Evolutionary conservation across 306 rosid species (phyloP).

Genomic region (Vicia faba): DNA sequence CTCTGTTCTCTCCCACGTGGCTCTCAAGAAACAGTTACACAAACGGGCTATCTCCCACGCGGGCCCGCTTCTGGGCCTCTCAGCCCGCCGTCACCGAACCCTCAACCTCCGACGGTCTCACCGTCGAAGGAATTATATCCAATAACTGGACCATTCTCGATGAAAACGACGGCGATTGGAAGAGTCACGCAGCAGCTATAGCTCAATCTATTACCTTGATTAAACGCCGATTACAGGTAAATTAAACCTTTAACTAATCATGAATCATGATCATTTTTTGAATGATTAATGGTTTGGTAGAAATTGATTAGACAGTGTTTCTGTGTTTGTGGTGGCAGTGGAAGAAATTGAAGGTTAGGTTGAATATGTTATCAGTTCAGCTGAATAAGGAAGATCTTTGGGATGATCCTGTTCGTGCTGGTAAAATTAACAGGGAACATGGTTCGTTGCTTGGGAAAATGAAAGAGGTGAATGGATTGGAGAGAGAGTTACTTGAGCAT

Average conservation of each 20-base stretch:
- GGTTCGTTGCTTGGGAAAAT: conserved; percentile 82
- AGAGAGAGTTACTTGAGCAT: conserved; percentile 81
- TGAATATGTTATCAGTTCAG: conserved; percentile 64
- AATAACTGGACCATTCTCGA: conserved; percentile 66
- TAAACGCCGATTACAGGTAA: conserved; percentile 84
- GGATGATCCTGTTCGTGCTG: conserved; percentile 79
- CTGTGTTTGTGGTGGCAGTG: conserved; percentile 68
- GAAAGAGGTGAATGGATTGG: conserved; percentile 81
- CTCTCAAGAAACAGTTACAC: conserved; percentile 21
- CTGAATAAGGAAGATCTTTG: conserved; percentile 73
- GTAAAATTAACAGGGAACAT: conserved; percentile 82
- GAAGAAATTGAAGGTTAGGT: conserved; percentile 73
- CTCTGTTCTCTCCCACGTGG: conserved; percentile 15
- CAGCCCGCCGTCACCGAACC: conserved; percentile 49
- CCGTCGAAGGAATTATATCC: conserved; percentile 64
- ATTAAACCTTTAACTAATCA: not conserved
- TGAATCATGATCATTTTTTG: not conserved
- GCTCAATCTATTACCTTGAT: conserved; percentile 82
- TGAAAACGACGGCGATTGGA: conserved; percentile 81
- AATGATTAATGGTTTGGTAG: conserved; percentile 3
- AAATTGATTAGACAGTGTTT: not conserved
- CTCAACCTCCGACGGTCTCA: conserved; percentile 80
- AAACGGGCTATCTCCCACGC: conserved; percentile 5
- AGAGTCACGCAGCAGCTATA: conserved; percentile 81
- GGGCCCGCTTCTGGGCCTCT: conserved; percentile 50